Conservation (phyloP, 1,284 basidiomycete genomes). For the Puccinia coronata region DNA sequence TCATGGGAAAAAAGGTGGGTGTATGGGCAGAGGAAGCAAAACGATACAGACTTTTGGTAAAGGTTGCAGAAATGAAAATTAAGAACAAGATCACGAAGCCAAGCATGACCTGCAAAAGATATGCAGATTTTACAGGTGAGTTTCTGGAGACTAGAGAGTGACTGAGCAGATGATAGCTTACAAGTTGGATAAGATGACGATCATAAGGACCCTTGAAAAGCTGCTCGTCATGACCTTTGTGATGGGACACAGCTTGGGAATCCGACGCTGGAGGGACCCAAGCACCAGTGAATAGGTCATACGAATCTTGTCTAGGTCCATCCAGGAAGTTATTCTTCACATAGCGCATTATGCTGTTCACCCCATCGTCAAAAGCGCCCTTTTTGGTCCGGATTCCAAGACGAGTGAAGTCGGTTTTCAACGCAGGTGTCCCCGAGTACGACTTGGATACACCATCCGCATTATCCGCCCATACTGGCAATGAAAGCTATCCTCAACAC, state of each 20-base stretch:
- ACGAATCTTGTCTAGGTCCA: constrained; percentile 86
- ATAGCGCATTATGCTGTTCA: constrained; percentile 84
- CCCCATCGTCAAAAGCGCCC: constrained; percentile 80
- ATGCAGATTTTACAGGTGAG: not conserved
- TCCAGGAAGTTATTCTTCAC: constrained; percentile 97
- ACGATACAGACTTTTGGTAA: constrained; percentile 29
- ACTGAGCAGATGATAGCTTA: constrained; percentile 6
- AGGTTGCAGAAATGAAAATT: constrained; percentile 35
- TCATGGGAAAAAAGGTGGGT: not conserved
- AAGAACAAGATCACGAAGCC: constrained; percentile 27
- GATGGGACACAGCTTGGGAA: not conserved
- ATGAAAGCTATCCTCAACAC: not conserved
- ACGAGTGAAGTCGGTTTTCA: constrained; percentile 91
- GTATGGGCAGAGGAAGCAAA: not conserved
- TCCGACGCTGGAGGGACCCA: constrained; percentile 63
- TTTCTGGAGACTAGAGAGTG: not conserved
- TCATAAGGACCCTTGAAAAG: constrained; percentile 11
- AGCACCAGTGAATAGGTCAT: constrained; percentile 87
- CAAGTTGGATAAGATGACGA: constrained; percentile 27
- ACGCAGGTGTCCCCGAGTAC: constrained; percentile 90
- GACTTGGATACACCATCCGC: constrained; percentile 87
- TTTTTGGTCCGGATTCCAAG: constrained; percentile 76
- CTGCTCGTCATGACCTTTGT: not conserved
- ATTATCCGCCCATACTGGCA: constrained; percentile 92
- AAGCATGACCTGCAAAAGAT: constrained; percentile 23